A percentile compares a stretch with the other conserved stretches of the same genome.
These are phyloP conservation scores for Tetrahymena thermophila DNA, from an alignment of 73 alveolate genomes.

Conservation along the genomic window DNA sequence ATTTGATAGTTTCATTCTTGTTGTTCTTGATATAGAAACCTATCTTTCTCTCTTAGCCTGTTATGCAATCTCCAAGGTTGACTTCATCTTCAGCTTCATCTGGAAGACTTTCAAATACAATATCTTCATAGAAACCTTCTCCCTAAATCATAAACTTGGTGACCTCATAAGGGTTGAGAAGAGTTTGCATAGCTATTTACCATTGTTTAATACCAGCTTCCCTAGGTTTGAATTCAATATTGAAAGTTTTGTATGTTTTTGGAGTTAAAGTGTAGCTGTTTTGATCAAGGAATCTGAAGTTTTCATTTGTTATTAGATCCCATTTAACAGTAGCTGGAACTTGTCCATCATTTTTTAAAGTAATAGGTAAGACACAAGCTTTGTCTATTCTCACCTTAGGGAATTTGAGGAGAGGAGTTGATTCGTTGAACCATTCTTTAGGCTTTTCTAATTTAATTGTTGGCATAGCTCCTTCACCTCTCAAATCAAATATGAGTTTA, in stretches of 20 bases:
- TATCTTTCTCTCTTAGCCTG: constrained; percentile 67
- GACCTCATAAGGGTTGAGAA: constrained; percentile 93
- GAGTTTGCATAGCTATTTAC: constrained; percentile 75
- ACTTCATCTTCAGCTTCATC: constrained; percentile 87
- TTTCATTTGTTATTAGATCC: constrained; percentile 79
- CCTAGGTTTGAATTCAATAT: constrained; percentile 82
- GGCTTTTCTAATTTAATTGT: constrained; percentile 90
- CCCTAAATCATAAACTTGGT: constrained; percentile 87
- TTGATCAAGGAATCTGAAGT: constrained; percentile 82
- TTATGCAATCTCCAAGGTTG: constrained; percentile 91
- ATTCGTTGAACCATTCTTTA: constrained; percentile 83
- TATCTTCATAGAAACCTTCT: constrained; percentile 94
- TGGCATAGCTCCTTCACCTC: constrained; percentile 99
- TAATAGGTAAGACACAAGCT: constrained; percentile 70
- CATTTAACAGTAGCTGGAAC: constrained; percentile 96
- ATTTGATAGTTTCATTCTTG: constrained; percentile 76
- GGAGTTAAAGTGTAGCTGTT: constrained; percentile 92
- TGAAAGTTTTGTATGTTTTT: constrained; percentile 85
- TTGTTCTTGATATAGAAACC: constrained; percentile 73
- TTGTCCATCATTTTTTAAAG: constrained; percentile 90
- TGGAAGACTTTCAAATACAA: constrained; percentile 87
- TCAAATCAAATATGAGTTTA: constrained; percentile 83
- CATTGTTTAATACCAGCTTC: constrained; percentile 77
- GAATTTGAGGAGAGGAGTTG: constrained; percentile 87
- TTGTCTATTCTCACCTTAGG: constrained; percentile 88